Evolutionary conservation across 331 rosid species (phyloP), one percentile per base, ranked within the genome.

Genomic region (Phaseolus coccineus): DNA sequence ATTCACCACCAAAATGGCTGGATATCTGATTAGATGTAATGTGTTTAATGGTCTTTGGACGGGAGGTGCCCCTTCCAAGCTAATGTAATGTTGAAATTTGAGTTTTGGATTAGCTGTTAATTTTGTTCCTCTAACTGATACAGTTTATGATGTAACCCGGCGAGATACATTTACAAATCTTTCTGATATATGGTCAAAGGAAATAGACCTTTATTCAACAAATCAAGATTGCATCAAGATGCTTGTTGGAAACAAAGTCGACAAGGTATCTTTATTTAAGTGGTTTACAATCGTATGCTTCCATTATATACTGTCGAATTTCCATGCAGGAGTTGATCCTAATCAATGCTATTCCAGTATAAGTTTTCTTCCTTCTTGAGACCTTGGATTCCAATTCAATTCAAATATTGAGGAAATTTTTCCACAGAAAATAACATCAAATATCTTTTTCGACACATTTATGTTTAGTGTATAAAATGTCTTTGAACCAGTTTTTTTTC

Each of bases 161-260:
- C 84, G 98, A 81, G 94, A 91, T 30, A 93, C 97, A 73, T 91
- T 93, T 87, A 93, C 93, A 8, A 87, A 88, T 88, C 90, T 93
- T 39, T 87, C 93, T 67, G 93, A 93, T 81, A 25, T 93, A 82
- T 93, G 98, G 98, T 89, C 97, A 69, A 93, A 85, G 89, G 97
- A 93, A 88, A 82, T 93, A 68, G 97, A 91, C 52, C 98, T 93
- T 65, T 88, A 93, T 84, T 91, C 94, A 35, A 93, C 98, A 88
- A 93, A 91, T 86, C 97, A 86, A 85, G 97, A 93, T 84, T 89
- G 93, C 85, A 91, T 93, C 90, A 93, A 89, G 88, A 91, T 93
- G 97, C 94, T 93, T 79, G 98, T 93, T 67, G 98, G 98, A 72
- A 91, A 91, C 89, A 93, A 93, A 88, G 90, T 93, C 46, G 98